Evolutionary conservation across 495 filamentous ascomycete species (phyloP).

Genomic region (Podospora pseudoanserina): DNA sequence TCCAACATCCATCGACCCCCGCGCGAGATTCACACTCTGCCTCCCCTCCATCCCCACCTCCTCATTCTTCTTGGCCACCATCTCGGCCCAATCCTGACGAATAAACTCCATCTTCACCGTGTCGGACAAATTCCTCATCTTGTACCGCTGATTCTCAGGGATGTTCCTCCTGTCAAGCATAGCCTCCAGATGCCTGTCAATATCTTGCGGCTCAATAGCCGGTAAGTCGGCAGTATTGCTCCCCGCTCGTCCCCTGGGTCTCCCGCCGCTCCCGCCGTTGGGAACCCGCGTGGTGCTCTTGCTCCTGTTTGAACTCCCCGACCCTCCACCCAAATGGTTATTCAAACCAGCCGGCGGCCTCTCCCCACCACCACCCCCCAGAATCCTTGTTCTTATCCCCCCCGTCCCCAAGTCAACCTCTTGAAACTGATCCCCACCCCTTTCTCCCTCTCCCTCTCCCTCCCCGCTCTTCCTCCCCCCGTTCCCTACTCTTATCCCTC

Average conservation of each 20-base stretch:
- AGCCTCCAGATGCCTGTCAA: conserved; percentile 57
- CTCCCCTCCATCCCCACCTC: neutral
- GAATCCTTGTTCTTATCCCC: neutral
- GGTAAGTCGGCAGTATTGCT: conserved; percentile 15
- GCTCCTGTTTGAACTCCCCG: neutral
- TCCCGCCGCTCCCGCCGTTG: neutral
- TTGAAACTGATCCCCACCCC: conserved; percentile 13
- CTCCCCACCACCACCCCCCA: neutral
- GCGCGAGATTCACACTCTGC: neutral
- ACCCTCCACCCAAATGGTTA: neutral
- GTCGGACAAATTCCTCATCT: conserved; percentile 83
- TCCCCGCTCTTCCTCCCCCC: conserved; percentile 5
- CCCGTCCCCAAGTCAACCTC: conserved; percentile 28
- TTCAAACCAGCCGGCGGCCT: neutral
- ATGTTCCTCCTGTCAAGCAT: conserved; percentile 85
- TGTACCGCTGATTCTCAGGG: conserved; percentile 85
- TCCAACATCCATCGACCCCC: conserved; percentile 5
- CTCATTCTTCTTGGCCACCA: conserved; percentile 39
- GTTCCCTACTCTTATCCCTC: conserved; percentile 15
- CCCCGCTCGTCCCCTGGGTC: neutral
- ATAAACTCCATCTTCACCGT: conserved; percentile 95
- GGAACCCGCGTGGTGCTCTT: neutral
- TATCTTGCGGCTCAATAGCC: conserved; percentile 43
- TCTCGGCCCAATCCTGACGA: conserved; percentile 75
- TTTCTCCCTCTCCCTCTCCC: conserved; percentile 11